phyloP scores from a whole-genome alignment of 192 early-diverging fungal species.

The Lobulomyces angularis region DNA sequence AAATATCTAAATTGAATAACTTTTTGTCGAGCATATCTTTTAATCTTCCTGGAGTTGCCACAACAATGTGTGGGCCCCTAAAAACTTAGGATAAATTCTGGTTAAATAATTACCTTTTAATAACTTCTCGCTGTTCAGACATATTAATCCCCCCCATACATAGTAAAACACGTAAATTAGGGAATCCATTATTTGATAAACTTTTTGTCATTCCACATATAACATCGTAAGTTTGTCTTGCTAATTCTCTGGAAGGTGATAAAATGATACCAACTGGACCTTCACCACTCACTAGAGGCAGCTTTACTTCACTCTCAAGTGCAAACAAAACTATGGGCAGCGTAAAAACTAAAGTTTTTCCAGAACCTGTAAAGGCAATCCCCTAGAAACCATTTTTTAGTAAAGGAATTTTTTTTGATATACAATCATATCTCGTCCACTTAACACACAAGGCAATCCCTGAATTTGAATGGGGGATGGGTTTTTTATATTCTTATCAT shows the following conservation, averaged over 20 bases:
- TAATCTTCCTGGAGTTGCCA: constrained; percentile 89
- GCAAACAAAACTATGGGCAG: constrained; percentile 85
- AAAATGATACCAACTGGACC: constrained; percentile 90
- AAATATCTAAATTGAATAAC: constrained; percentile 78
- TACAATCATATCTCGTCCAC: constrained; percentile 94
- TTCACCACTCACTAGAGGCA: constrained; percentile 72
- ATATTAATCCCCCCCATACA: constrained; percentile 93
- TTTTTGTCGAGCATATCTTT: constrained; percentile 81
- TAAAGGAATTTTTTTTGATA: too few relatives aligned
- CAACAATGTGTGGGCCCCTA: constrained; percentile 82
- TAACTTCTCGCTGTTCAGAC: constrained; percentile 66
- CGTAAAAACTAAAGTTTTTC: constrained; percentile 90
- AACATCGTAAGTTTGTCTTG: constrained; percentile 84
- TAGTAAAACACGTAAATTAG: constrained; percentile 63
- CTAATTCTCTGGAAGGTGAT: constrained; percentile 92
- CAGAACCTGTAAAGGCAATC: constrained; percentile 97
- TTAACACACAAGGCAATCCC: constrained; percentile 81
- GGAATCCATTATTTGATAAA: constrained; percentile 50
- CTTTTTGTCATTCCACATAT: constrained; percentile 51
- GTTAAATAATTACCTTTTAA: constrained; percentile 40
- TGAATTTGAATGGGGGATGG: constrained; percentile 97
- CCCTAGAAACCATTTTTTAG: too few relatives aligned
- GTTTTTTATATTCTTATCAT: constrained; percentile 61
- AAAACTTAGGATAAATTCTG: neutral
- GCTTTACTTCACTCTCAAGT: constrained; percentile 78